Percentiles rank a stretch among this genome's conserved stretches.
Evolutionary conservation across 306 rosid genomes (phyloP).

Genomic region (Citrullus mucosospermus): DNA sequence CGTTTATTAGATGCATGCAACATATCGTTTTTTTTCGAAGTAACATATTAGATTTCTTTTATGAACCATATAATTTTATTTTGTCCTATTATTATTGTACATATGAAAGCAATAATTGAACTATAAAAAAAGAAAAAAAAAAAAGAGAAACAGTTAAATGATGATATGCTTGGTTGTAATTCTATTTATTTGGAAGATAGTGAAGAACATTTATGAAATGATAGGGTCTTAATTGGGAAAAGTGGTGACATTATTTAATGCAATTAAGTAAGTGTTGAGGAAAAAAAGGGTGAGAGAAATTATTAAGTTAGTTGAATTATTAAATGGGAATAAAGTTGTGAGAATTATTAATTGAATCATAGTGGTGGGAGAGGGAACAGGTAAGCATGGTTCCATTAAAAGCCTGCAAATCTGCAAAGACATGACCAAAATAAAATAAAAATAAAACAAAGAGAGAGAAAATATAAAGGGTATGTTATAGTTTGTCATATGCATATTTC

Average conservation of each 20-base stretch:
- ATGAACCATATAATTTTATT: background rate
- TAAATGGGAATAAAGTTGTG: slow-evolving; percentile 3
- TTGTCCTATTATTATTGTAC: background rate
- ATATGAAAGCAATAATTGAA: background rate
- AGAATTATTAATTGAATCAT: slow-evolving; percentile 6
- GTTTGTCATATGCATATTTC: background rate
- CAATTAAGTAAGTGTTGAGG: background rate
- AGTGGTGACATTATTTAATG: background rate
- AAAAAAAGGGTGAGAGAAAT: background rate
- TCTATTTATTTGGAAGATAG: slow-evolving; percentile 4
- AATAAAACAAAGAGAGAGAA: background rate
- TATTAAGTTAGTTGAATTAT: slow-evolving; percentile 6
- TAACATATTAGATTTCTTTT: background rate
- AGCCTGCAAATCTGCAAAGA: slow-evolving; percentile 4
- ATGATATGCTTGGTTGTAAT: background rate
- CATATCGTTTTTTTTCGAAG: background rate
- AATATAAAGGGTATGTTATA: background rate
- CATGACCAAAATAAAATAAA: background rate
- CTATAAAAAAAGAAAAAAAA: too few relatives aligned
- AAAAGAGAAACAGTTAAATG: background rate
- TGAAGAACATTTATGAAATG: background rate
- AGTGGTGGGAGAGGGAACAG: slow-evolving; percentile 11
- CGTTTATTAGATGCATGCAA: background rate
- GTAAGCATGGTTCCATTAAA: slow-evolving; percentile 9
- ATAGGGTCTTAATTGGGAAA: slow-evolving; percentile 7